These are phyloP conservation scores for Stagonosporopsis cucurbitacearum DNA, from an alignment of 2,329 filamentous ascomycete genomes.

Conservation along the genomic window DNA sequence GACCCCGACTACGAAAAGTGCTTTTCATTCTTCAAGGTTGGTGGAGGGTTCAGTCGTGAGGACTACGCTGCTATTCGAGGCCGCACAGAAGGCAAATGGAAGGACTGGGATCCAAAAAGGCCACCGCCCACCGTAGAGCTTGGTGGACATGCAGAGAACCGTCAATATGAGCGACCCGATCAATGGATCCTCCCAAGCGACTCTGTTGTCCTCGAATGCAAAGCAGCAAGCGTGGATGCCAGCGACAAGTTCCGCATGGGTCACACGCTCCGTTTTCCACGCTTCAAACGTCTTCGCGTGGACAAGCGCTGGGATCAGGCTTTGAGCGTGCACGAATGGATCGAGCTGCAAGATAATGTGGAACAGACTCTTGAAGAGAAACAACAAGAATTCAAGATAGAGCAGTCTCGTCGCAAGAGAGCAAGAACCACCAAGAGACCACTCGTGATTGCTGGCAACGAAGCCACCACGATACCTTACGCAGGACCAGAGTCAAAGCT, in stretches of 20 bases:
- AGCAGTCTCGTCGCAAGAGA: slow-evolving; percentile 69
- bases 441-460: slow-evolving; percentile 75
- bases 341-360: slow-evolving; percentile 70
- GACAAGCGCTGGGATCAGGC: slow-evolving; percentile 86
- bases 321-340: slow-evolving; percentile 78
- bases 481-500: slow-evolving; percentile 66
- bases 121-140: slow-evolving; percentile 84
- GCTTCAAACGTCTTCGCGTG: slow-evolving; percentile 80
- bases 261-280: slow-evolving; percentile 85
- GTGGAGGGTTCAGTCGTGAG: slow-evolving; percentile 84
- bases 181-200: slow-evolving; percentile 91
- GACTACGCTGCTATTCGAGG: slow-evolving; percentile 87
- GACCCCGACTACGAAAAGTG: slow-evolving; percentile 72
- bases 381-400: slow-evolving; percentile 72
- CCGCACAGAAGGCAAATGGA: slow-evolving; percentile 90
- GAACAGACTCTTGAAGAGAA: slow-evolving; percentile 77
- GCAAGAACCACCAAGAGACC: slow-evolving; percentile 68
- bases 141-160: slow-evolving; percentile 69
- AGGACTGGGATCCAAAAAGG: slow-evolving; percentile 77
- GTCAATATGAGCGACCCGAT: slow-evolving; percentile 80
- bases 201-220: slow-evolving; percentile 85
- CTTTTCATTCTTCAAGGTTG: slow-evolving; percentile 96
- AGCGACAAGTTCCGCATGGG: slow-evolving; percentile 80
- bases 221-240: slow-evolving; percentile 77
- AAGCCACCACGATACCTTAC: slow-evolving; percentile 58